Base-by-base conservation (phyloP, 192 early-diverging fungal species). In the Funneliformis geosporum region DNA sequence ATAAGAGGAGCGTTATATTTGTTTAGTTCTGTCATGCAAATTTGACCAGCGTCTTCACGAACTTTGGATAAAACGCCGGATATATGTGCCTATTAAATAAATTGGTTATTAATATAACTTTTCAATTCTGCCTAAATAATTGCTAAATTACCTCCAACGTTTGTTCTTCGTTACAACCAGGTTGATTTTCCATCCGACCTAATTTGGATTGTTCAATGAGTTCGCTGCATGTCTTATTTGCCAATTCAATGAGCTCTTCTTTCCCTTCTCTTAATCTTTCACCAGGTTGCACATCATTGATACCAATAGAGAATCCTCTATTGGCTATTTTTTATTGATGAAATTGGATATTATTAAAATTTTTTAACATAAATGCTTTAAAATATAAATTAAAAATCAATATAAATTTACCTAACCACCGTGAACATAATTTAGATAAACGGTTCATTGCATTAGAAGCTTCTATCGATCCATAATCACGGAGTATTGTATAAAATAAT, bases 251-350 rank as follows among this genome's bases (percentile, higher is more conserved):
- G 28, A 92, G 85, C 1, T 86, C 82, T 68, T 96, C 92, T 86
- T 98, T 99, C 81, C 91, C 91, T 43, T 87, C 83, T 6, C 90
- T 79, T 47, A 99, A 89, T 60, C 85, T 83, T n/a, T 87, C 86
- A 14, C 94, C 94, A 4, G 98, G 96, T 71, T 91, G 94, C 28
- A 99, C 97, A 88, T 99, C 98, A 76, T 95, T 94, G 61, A 99
- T 96, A 64, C 98, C 98, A 75, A 99, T 99, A 5, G 97, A 98
- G 83, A 99, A 99, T 60, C 98, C 98, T 73, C 92, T 91, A 82
- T 97, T 95, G 0, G 92, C 93, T 86, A 76, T 59, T 18, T 64
- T 8, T 42, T 33, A 79, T 66, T 33, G 39, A 8, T 16, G 39
- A 44, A 71, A 71, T 23, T 71, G 5, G 8, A 73, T 46, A 73